Evolutionary conservation across 2,329 filamentous ascomycete species (phyloP).

Genomic region (Botryosphaeria dothidea): DNA sequence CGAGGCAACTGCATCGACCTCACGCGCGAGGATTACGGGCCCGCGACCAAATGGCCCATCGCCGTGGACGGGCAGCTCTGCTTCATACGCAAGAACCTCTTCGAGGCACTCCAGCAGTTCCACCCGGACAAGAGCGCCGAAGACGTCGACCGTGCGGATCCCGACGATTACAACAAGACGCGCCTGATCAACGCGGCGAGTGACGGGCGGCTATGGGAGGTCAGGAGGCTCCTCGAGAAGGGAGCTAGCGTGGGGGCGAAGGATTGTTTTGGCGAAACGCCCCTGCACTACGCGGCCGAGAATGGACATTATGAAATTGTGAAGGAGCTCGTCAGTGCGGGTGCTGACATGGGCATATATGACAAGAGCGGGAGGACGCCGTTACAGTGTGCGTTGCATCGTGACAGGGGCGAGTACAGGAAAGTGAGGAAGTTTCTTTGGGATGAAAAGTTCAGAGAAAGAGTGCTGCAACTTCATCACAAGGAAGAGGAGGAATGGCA

Average conservation of each 20-base stretch:
- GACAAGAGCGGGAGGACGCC: background rate
- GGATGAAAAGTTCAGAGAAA: background rate
- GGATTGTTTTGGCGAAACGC: constrained; percentile 5
- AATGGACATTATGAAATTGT: background rate
- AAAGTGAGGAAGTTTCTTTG: background rate
- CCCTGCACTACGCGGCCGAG: constrained; percentile 5
- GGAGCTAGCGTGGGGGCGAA: background rate
- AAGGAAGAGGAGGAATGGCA: background rate
- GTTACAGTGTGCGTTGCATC: constrained; percentile 10
- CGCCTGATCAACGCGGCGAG: background rate
- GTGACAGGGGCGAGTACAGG: background rate
- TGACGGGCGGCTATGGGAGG: background rate
- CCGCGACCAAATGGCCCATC: background rate
- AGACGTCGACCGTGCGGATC: background rate
- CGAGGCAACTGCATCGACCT: background rate
- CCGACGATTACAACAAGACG: background rate
- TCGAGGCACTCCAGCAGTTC: constrained; percentile 7
- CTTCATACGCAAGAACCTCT: constrained; percentile 8
- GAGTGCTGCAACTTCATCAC: background rate
- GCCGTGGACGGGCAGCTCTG: background rate
- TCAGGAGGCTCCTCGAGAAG: background rate
- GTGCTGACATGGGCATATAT: background rate
- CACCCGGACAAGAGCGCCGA: background rate
- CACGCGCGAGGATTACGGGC: background rate
- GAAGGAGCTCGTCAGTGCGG: background rate